Percentiles rank a stretch among this genome's conserved stretches.
Conservation (phyloP, 2,329 filamentous ascomycete species). For the Penicillium sp. region DNA sequence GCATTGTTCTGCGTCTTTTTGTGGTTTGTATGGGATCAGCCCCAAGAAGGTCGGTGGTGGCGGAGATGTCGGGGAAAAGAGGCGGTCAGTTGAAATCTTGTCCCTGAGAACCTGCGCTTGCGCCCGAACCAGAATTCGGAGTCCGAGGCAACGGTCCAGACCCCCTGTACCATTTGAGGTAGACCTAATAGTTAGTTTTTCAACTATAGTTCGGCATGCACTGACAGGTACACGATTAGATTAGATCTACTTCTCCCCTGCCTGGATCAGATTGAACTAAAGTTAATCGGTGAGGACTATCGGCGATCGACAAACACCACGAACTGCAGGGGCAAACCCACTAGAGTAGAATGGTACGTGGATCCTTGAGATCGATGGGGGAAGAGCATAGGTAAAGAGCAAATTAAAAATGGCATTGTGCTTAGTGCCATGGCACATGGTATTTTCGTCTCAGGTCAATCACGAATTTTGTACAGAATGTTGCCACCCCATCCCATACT, state of each 20-base stretch:
- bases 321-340: background rate
- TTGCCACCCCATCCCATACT: conserved; percentile 4
- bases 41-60: conserved; percentile 2
- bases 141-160: background rate
- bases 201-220: background rate
- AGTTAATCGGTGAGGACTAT: background rate
- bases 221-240: background rate
- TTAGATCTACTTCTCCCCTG: background rate
- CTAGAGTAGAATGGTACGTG: background rate
- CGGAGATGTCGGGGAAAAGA: conserved; percentile 6
- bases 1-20: conserved; percentile 13
- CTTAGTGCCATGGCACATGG: conserved; percentile 1
- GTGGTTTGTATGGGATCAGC: background rate
- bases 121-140: background rate
- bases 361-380: background rate
- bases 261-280: background rate
- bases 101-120: background rate
- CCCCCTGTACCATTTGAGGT: too few relatives aligned
- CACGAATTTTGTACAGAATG: conserved; percentile 22
- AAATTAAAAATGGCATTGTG: background rate
- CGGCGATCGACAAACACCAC: background rate
- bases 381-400: background rate
- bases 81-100: conserved; percentile 12
- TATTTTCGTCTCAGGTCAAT: conserved; percentile 7
- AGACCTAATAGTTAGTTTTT: too few relatives aligned